Percentiles rank a stretch among this genome's conserved stretches.
These are phyloP conservation scores for Aspergillus sp. DNA, from an alignment of 2,329 filamentous ascomycete species.

Conservation along the genomic window DNA sequence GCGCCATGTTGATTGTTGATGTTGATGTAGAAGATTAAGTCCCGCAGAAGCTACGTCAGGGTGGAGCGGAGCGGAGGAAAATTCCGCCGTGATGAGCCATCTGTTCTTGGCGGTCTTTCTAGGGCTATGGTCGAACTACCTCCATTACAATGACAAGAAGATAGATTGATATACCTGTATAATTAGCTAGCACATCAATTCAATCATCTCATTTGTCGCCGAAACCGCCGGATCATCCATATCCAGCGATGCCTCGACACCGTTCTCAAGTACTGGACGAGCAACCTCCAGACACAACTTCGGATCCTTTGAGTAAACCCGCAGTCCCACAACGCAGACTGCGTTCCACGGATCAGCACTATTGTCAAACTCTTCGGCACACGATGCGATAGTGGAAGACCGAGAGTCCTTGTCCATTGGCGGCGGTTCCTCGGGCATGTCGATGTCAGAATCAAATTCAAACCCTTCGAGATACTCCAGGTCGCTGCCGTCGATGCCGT, in stretches of 20 bases:
- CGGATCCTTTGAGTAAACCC: conserved; percentile 49
- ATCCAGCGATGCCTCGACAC: conserved; percentile 35
- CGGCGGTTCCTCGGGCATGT: conserved; percentile 28
- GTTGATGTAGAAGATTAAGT: not conserved
- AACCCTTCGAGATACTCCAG: conserved; percentile 31
- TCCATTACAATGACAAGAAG: too few relatives aligned
- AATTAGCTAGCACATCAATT: not conserved
- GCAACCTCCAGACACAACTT: conserved; percentile 46
- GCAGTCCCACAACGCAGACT: conserved; percentile 51
- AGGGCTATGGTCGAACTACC: too few relatives aligned
- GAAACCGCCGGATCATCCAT: conserved; percentile 34
- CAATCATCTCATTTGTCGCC: conserved; percentile 18
- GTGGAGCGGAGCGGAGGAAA: not conserved
- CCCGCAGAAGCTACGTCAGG: not conserved
- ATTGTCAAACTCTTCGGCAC: too few relatives aligned
- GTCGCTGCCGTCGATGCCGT: conserved; percentile 19
- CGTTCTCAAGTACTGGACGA: conserved; percentile 34
- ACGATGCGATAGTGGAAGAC: too few relatives aligned
- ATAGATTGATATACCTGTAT: not conserved
- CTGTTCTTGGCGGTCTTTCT: too few relatives aligned
- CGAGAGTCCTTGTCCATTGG: conserved; percentile 7
- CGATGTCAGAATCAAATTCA: conserved; percentile 37
- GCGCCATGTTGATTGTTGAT: conserved; percentile 8
- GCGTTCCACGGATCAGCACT: conserved; percentile 49
- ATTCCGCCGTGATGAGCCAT: not conserved